Base-by-base conservation (phyloP, 768 basidiomycete genomes). In the Agaricus blazei region DNA sequence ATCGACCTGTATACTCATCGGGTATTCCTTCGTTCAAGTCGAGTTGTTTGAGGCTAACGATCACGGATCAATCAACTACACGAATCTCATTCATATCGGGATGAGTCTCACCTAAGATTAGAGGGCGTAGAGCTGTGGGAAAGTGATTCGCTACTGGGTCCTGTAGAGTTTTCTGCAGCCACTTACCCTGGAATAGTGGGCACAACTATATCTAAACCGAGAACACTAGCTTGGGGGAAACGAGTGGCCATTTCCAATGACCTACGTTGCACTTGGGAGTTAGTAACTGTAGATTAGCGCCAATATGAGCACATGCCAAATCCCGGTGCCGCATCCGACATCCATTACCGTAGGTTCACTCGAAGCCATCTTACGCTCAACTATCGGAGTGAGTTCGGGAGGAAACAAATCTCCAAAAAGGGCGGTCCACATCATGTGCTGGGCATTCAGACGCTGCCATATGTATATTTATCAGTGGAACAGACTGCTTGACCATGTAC, bases 261-360 rank as follows among this genome's bases (percentile, higher is more conserved):
- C 67, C 67, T 67, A 51, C 36, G 5, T 24, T 14, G 37, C 34
- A 44, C 14, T 14, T 37, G 45, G 31, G 40, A 14, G 40, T 48
- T 41, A 48, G 2, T 23, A 42, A 29, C 26, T 23, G 11, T 37
- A 15, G 8, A 34, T 45, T n/a, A 12, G 34, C 7, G 12, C 27
- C 11, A n/a, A 23, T 23, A n/a, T 14, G 24, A 28, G n/a, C 41
- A 53, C 61, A 15, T 46, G 65, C 67, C 68, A 69, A 41, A 65
- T 63, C 27, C 63, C 68, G 26, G 67, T 67, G 8, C 68, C 67
- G 23, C 65, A 67, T 5, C 68, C 68, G n/a, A 69, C 57, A 41
- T 69, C 68, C 26, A 67, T 54, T n/a, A 69, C 56, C n/a, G 49
- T 46, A 9, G 63, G 49, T 26, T 24, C 43, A 26, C 19, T 40